Percentiles rank a stretch among this genome's conserved stretches.
phyloP scores from a whole-genome alignment of 208 protist genomes.

The Herpetomonas tarakana region DNA sequence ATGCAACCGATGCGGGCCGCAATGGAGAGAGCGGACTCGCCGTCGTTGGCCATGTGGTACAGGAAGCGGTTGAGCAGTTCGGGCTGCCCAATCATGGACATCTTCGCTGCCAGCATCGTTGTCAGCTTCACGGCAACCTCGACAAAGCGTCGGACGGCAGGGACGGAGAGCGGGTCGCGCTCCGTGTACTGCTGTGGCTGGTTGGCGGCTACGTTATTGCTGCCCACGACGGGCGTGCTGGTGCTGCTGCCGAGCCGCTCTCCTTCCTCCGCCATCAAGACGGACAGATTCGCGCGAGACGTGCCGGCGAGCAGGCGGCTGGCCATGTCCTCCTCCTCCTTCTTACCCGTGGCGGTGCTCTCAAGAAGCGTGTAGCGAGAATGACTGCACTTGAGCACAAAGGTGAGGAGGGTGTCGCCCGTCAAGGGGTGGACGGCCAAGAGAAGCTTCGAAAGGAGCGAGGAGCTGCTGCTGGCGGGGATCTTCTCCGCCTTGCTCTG shows the following conservation, averaged over 20 bases:
- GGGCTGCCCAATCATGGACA: background rate
- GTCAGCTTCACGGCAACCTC: slow-evolving; percentile 26
- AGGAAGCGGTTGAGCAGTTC: slow-evolving; percentile 16
- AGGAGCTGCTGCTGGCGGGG: too few species aligned
- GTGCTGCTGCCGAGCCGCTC: background rate
- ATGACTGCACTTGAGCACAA: slow-evolving; percentile 20
- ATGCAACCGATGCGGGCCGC: slow-evolving; percentile 55
- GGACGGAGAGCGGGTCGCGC: slow-evolving; percentile 28
- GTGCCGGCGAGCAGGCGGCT: slow-evolving; percentile 11
- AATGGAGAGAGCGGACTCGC: slow-evolving; percentile 58
- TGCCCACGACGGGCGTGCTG: background rate
- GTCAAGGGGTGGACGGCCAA: slow-evolving; percentile 30
- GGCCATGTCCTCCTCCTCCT: slow-evolving; percentile 13
- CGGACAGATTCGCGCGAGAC: background rate
- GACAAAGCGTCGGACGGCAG: slow-evolving; percentile 22
- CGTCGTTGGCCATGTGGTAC: slow-evolving; percentile 30
- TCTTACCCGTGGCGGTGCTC: slow-evolving; percentile 7
- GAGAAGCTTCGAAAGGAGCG: background rate
- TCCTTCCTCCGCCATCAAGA: background rate
- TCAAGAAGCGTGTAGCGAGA: background rate
- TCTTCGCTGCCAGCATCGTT: slow-evolving; percentile 14
- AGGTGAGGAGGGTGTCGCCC: slow-evolving; percentile 44
- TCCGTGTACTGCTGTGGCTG: background rate
- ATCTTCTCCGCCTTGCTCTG: background rate
- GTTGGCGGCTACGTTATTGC: background rate